Percentiles rank a stretch among this genome's conserved stretches.
Conservation (phyloP, 208 protist genomes). For the Trypanosoma cruzi region DNA sequence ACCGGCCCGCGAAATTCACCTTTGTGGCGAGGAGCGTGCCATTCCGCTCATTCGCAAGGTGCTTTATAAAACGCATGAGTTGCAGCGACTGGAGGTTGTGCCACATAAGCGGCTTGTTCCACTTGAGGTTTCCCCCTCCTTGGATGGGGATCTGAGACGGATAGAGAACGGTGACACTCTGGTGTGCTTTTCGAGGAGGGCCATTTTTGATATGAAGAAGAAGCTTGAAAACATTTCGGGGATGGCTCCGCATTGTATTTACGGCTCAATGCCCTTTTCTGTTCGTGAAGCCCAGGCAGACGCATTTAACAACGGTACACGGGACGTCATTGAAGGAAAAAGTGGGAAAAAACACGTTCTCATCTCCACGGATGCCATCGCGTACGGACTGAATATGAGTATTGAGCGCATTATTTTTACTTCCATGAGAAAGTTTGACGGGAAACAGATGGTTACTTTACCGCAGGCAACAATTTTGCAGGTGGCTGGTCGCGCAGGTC, state of each 20-base stretch:
- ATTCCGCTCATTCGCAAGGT: slow-evolving; percentile 72
- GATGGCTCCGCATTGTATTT: slow-evolving; percentile 78
- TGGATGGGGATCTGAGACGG: slow-evolving; percentile 36
- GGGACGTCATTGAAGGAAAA: slow-evolving; percentile 13
- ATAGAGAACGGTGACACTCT: slow-evolving; percentile 89
- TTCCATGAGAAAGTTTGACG: slow-evolving; percentile 85
- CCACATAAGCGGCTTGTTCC: slow-evolving; percentile 85
- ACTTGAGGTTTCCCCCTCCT: slow-evolving; percentile 43
- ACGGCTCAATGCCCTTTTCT: slow-evolving; percentile 93
- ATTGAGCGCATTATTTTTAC: slow-evolving; percentile 92
- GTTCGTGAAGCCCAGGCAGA: slow-evolving; percentile 80
- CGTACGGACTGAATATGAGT: slow-evolving; percentile 96
- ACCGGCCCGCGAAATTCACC: slow-evolving; percentile 88
- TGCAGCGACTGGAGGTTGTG: slow-evolving; percentile 50
- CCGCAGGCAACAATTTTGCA: slow-evolving; percentile 53
- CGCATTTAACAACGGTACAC: slow-evolving; percentile 83
- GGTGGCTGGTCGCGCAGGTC: slow-evolving; percentile 90
- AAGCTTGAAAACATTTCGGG: slow-evolving; percentile 46
- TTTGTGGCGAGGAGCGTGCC: slow-evolving; percentile 88
- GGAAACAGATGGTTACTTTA: slow-evolving; percentile 42
- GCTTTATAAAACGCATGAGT: slow-evolving; percentile 71
- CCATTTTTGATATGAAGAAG: slow-evolving; percentile 60
- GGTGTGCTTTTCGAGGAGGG: slow-evolving; percentile 80
- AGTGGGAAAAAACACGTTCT: slow-evolving; percentile 66
- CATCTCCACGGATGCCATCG: slow-evolving; percentile 94